Evolutionary conservation across 305 asterid species (phyloP), one percentile per base, ranked within the genome.

Genomic region (Euphrasia arctica): DNA sequence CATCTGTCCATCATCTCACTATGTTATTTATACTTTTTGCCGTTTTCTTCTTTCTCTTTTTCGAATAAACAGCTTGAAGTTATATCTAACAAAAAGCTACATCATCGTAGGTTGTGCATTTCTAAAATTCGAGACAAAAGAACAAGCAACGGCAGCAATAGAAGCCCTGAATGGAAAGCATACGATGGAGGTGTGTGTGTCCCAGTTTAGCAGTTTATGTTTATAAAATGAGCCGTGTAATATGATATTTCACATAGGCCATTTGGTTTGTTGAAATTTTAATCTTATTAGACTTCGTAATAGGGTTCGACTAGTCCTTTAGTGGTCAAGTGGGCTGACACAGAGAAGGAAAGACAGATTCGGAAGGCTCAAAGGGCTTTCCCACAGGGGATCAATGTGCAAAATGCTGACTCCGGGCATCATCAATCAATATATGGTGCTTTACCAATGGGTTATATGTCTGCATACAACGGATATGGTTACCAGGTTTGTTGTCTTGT

Each of bases 271-370:
- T 56, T 74, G 55, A 64, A 56, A 49, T 22, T 52, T 61, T 63
- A 54, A 49, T 60, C 41, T 68, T 47, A 5, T 48, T 62, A 34
- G 22, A n/a, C 56, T 48, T 47, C 70, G 31, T 56, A 59, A 65
- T 69, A 93, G 97, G 97, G 96, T 68, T 83, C 95, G 41, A 78
- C 83, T 54, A 84, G 83, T 72, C 92, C 97, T 31, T 77, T 93
- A 78, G 98, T 93, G 72, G 97, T 93, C 72, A 93, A 93, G 75
- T 93, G 96, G 97, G 98, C 97, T 52, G 98, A 93, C 77, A 90
- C 98, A 47, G 98, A 93, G 65, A 93, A 90, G 77, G 98, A 93
- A 76, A 80, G 97, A 64, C 89, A 81, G 65, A 83, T 95, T 49
- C 82, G 98, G 74, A 93, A 75, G 80, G 91, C 88, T 67, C 97